Evolutionary conservation across 305 asterid species (phyloP).

Genomic region (Stenogyne calaminthoides): DNA sequence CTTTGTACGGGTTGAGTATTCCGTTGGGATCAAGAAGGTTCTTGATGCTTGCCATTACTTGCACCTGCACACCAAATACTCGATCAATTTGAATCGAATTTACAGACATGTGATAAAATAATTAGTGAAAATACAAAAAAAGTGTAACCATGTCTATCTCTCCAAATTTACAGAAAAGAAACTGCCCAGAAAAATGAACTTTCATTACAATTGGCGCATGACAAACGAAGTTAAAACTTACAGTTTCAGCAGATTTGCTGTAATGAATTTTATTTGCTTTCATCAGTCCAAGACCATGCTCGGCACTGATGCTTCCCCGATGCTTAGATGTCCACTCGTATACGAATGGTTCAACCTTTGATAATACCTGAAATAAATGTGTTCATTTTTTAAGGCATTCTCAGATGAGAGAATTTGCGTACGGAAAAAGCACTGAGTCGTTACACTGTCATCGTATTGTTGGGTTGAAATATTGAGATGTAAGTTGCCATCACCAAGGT

Average conservation of each 20-base stretch:
- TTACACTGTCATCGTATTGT: constrained; percentile 70
- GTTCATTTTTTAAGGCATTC: constrained; percentile 15
- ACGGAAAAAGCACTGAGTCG: constrained; percentile 26
- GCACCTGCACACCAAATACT: constrained; percentile 57
- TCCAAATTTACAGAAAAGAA: too few relatives aligned
- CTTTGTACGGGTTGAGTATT: constrained; percentile 94
- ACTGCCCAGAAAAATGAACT: not conserved
- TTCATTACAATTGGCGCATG: not conserved
- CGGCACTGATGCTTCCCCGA: constrained; percentile 96
- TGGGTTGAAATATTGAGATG: constrained; percentile 89
- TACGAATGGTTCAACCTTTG: constrained; percentile 89
- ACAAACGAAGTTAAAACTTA: constrained; percentile 41
- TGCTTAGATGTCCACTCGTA: constrained; percentile 98
- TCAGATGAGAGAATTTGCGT: constrained; percentile 6
- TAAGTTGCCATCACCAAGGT: constrained; percentile 96
- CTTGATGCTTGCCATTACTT: constrained; percentile 76
- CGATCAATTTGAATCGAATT: not conserved
- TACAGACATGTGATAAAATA: too few relatives aligned
- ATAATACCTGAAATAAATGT: constrained; percentile 57
- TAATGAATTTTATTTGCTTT: constrained; percentile 90
- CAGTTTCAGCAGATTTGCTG: constrained; percentile 91
- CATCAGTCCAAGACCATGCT: constrained; percentile 97
- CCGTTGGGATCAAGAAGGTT: constrained; percentile 87
- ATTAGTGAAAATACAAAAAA: too few relatives aligned
- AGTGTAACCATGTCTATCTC: too few relatives aligned